These are phyloP conservation scores for Hypholoma sublateritium DNA, from an alignment of 768 basidiomycete genomes.

Conservation along the genomic window DNA sequence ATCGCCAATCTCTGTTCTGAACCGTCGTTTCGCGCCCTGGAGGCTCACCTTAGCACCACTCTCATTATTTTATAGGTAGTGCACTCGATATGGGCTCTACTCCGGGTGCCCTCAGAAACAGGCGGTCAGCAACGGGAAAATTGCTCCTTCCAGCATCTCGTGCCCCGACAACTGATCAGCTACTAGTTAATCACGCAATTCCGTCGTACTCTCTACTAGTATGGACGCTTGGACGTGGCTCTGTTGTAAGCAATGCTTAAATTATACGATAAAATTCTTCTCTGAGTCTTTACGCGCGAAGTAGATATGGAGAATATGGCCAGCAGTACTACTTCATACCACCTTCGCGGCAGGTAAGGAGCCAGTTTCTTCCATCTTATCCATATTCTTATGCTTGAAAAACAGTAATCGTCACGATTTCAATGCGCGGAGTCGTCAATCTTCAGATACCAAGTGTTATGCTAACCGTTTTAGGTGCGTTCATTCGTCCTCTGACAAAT, in stretches of 20 bases:
- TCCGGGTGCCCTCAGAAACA: background rate
- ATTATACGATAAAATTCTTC: too few species aligned
- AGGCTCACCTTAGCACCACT: too few species aligned
- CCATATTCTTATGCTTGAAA: background rate
- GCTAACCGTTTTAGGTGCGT: conserved; percentile 57
- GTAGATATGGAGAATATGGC: conserved; percentile 66
- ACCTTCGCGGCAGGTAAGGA: conserved; percentile 48
- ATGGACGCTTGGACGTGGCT: conserved; percentile 33
- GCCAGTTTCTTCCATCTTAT: background rate
- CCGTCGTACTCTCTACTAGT: conserved; percentile 28
- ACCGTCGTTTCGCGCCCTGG: too few species aligned
- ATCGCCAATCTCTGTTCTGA: too few species aligned
- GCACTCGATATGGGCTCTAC: background rate
- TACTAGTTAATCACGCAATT: conserved; percentile 16
- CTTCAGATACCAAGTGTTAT: conserved; percentile 55
- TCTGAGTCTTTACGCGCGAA: background rate
- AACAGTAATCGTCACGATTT: conserved; percentile 43
- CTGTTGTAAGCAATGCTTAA: conserved; percentile 21
- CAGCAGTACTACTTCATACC: conserved; percentile 63
- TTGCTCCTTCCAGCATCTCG: conserved; percentile 27
- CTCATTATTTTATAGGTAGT: too few species aligned
- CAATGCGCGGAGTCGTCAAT: conserved; percentile 36
- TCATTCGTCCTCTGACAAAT: conserved; percentile 4
- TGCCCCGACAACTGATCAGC: conserved; percentile 16
- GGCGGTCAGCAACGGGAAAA: conserved; percentile 18